phyloP scores from a whole-genome alignment of 2,329 filamentous ascomycete species.

The Colletotrichum graminicola region DNA sequence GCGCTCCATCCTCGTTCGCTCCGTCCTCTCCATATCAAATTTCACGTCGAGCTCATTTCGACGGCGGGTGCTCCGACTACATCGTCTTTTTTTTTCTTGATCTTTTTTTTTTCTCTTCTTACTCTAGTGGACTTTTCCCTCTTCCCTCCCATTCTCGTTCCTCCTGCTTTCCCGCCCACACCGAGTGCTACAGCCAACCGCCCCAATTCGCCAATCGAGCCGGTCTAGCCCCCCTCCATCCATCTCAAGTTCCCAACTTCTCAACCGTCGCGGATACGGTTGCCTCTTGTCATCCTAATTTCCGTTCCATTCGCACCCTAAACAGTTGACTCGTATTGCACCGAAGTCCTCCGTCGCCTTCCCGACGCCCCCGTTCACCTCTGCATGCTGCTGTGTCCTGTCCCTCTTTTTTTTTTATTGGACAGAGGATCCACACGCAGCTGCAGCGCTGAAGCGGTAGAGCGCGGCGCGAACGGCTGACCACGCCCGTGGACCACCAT shows the following conservation, averaged over 20 bases:
- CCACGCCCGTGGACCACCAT: constrained; percentile 22
- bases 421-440: constrained; percentile 38
- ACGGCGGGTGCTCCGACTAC: constrained; percentile 26
- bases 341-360: constrained; percentile 30
- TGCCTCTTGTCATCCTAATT: constrained; percentile 40
- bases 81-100: constrained; percentile 13
- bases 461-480: constrained; percentile 32
- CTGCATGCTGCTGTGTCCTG: constrained; percentile 37
- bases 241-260: constrained; percentile 5
- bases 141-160: neutral
- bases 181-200: constrained; percentile 12
- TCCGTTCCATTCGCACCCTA: constrained; percentile 30
- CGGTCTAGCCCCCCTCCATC: constrained; percentile 17
- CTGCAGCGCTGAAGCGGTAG: constrained; percentile 39
- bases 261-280: constrained; percentile 36
- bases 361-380: neutral
- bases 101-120: too few species aligned
- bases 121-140: neutral
- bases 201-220: constrained; percentile 11
- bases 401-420: constrained; percentile 34
- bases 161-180: constrained; percentile 10
- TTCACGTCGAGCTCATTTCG: constrained; percentile 31
- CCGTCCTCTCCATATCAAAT: constrained; percentile 36
- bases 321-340: constrained; percentile 25
- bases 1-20: constrained; percentile 25